Conservation (phyloP, 768 basidiomycete species). For the Leccinum aurantiacum region DNA sequence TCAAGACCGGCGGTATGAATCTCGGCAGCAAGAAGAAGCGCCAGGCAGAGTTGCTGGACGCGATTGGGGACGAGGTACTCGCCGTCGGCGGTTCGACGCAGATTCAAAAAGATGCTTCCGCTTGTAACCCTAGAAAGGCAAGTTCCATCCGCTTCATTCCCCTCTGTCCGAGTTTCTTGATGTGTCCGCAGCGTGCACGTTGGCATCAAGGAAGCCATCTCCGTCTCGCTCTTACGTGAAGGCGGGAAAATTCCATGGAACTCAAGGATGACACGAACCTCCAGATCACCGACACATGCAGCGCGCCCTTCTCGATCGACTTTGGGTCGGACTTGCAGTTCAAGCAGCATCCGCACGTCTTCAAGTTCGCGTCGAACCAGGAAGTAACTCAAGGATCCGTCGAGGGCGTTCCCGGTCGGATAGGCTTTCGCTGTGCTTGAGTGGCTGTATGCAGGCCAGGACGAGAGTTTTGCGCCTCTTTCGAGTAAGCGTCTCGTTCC, state of each 20-base stretch:
- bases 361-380: slow-evolving; percentile 71
- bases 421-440: slow-evolving; percentile 86
- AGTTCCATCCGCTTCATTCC: background rate
- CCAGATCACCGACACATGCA: slow-evolving; percentile 73
- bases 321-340: slow-evolving; percentile 79
- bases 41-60: slow-evolving; percentile 85
- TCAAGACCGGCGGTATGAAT: slow-evolving; percentile 97
- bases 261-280: slow-evolving; percentile 95
- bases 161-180: background rate
- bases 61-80: slow-evolving; percentile 74
- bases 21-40: slow-evolving; percentile 90
- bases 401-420: slow-evolving; percentile 82
- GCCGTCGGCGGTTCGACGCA: slow-evolving; percentile 40
- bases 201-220: slow-evolving; percentile 78
- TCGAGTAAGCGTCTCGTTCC: slow-evolving; percentile 61
- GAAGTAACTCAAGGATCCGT: slow-evolving; percentile 77
- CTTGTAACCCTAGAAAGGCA: slow-evolving; percentile 78
- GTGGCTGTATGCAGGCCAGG: slow-evolving; percentile 89
- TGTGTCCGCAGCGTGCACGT: slow-evolving; percentile 69
- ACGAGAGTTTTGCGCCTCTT: slow-evolving; percentile 72
- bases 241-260: slow-evolving; percentile 86
- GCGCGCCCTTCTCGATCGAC: slow-evolving; percentile 55
- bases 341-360: slow-evolving; percentile 96
- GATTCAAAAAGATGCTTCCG: slow-evolving; percentile 55
- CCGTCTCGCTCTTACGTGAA: slow-evolving; percentile 80